A percentile compares a stretch with the other conserved stretches of the same genome.
phyloP scores from a whole-genome alignment of 805 yeast genomes.

The Maudiozyma serrabonitensis region DNA sequence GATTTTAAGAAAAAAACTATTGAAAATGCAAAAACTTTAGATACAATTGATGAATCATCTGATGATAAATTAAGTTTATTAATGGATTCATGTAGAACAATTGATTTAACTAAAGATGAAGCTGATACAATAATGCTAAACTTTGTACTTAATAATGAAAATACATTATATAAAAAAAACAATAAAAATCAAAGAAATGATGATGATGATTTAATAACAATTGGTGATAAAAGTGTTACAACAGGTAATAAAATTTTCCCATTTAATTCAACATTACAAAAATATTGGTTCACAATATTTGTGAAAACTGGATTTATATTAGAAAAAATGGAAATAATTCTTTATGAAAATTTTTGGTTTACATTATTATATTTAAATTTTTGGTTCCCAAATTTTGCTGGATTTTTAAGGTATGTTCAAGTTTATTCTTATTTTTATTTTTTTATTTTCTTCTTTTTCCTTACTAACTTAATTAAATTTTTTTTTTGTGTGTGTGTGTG shows the following conservation, averaged over 20 bases:
- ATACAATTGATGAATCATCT: constrained; percentile 6
- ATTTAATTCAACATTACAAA: constrained; percentile 3
- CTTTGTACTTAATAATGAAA: constrained; percentile 2
- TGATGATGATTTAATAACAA: not conserved
- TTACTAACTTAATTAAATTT: not conserved
- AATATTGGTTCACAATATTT: constrained; percentile 7
- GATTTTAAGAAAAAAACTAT: constrained; percentile 8
- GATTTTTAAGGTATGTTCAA: constrained; percentile 17
- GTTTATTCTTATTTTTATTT: not conserved
- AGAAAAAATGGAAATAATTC: constrained; percentile 11
- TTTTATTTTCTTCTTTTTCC: not conserved
- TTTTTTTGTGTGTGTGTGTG: too few relatives aligned
- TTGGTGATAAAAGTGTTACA: not conserved
- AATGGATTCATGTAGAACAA: constrained; percentile 3
- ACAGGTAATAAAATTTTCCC: not conserved
- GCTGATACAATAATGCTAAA: constrained; percentile 9
- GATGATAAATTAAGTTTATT: constrained; percentile 2
- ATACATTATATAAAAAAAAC: not conserved
- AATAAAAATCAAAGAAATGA: constrained; percentile 1
- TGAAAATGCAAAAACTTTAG: not conserved
- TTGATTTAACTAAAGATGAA: constrained; percentile 10
- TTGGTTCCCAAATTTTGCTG: constrained; percentile 16
- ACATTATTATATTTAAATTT: constrained; percentile 14
- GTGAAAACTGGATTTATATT: constrained; percentile 6
- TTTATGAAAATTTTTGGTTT: constrained; percentile 19